Evolutionary conservation across 2,329 filamentous ascomycete genomes (phyloP), one percentile per base, ranked within the genome.

Genomic region (Gnomoniopsis smithogilvyi): DNA sequence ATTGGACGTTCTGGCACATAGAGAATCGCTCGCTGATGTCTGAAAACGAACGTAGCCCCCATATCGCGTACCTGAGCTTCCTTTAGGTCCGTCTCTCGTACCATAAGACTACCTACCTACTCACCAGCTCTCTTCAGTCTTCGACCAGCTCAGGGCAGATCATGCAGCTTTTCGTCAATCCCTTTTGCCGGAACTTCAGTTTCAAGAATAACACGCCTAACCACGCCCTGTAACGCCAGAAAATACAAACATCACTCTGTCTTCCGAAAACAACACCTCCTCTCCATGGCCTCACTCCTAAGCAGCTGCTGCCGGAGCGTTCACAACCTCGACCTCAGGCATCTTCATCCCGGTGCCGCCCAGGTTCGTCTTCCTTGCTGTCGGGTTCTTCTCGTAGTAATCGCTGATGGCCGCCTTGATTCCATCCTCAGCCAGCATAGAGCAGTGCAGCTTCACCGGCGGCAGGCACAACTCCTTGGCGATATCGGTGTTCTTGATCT

Each of bases 401-500:
- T 96, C 91, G 64, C 86, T 88, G 70, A 96, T 95, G 66, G 92
- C 92, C 41, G 90, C 92, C 77, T 95, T 95, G 82, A 96, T 96
- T 64, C 91, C 92, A 71, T 96, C 91, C 74, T 96, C 92, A 15
- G 92, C 92, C 65, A 96, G 83, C 90, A 96, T 95, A 53, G 90
- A 94, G 81, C 92, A 96, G 76, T 96, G 92, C 51, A 95, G 89
- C 79, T 96, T 96, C 53, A 96, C 91, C 62, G 92, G 91, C 38
- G 91, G 92, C 70, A 95, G 76, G 71, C 91, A 95, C 59, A 97
- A 81, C 78, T 99, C 96, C 81, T 96, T 96, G 41, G 95, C 95
- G 72, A 99, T 99, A 77, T 99, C 93, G 3, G 94, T 96, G 78
- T 99, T 99, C 79, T 92, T 89, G 68, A 99, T 91, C 78, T 90